Percentiles rank a stretch among this genome's conserved stretches.
These are phyloP conservation scores for Backusella morwellensis DNA, from an alignment of 192 early-diverging fungal genomes.

Conservation along the genomic window DNA sequence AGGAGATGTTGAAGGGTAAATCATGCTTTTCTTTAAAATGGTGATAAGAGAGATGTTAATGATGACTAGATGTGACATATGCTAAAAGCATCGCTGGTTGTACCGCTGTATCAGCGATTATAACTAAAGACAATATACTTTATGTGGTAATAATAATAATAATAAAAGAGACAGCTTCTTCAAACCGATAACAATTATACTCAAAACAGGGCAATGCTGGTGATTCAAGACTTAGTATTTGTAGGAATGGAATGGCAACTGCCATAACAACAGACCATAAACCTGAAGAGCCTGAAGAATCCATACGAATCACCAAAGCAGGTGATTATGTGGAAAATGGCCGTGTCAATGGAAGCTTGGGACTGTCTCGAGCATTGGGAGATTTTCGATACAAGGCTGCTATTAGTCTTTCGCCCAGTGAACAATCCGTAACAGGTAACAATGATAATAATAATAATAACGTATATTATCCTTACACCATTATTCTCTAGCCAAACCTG, in stretches of 20 bases:
- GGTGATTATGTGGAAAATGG: constrained; percentile 98
- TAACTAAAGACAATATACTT: constrained; percentile 23
- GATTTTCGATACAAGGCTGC: constrained; percentile 98
- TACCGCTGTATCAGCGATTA: constrained; percentile 72
- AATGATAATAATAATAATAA: too few relatives aligned
- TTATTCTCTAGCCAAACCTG: constrained; percentile 65
- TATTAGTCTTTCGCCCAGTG: constrained; percentile 65
- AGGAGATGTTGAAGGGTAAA: constrained; percentile 65
- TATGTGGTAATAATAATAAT: constrained; percentile 26
- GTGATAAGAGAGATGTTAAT: too few relatives aligned
- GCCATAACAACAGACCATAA: constrained; percentile 94
- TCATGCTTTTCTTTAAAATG: too few relatives aligned
- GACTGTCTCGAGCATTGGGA: constrained; percentile 93
- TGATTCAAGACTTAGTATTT: constrained; percentile 91
- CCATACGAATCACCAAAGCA: constrained; percentile 77
- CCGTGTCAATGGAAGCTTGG: constrained; percentile 96
- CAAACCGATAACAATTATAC: too few relatives aligned
- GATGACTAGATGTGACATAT: constrained; percentile 2
- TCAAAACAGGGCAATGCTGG: constrained; percentile 71
- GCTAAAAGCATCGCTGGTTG: constrained; percentile 81
- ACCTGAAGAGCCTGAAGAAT: constrained; percentile 82
- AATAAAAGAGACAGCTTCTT: too few relatives aligned
- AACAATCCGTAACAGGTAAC: constrained; percentile 89
- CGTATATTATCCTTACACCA: too few relatives aligned
- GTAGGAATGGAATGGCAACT: constrained; percentile 66